Evolutionary conservation across 306 rosid species (phyloP), one percentile per base, ranked within the genome.

Genomic region (Trifolium fragiferum): DNA sequence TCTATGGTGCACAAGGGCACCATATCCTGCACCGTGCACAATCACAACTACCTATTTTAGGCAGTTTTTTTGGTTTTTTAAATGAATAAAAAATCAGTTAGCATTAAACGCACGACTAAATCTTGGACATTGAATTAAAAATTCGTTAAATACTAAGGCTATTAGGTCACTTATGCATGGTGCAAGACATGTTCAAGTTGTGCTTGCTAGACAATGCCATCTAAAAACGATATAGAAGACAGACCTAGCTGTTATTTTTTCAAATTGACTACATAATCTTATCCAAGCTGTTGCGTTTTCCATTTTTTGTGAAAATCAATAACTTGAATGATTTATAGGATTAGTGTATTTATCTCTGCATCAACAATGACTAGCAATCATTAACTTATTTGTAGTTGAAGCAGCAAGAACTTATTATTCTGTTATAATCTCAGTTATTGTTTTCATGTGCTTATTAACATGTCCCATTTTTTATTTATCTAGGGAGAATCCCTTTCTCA

Each of bases 401-500:
- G 75, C 68, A 68, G 79, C 54, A 25, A 40, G 73, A 68, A 25
- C 64, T 21, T 41, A 13, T 10, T 5, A 7, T 83, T 54, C 53
- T 27, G 16, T 30, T 74, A 11, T 13, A 11, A 6, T 49, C 54
- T 58, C 53, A 19, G 14, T 32, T 32, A 1, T 6, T 64, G 30
- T 7, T 67, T 75, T 32, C 49, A 63, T 54, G 51, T 74, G 32
- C 74, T 75, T 70, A 54, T 43, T 49, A 67, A 62, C 43, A 64
- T 66, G 68, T 68, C 25, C 23, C 43, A 47, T 76, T 37, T 74
- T 66, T 21, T 44, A 40, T 84, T 74, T 76, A 23, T 82, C 27
- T 88, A 95, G 99, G 99, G 84, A 90, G 99, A 86, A 85, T 92
- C 64, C 98, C 99, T 35, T 95, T 95, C 76, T 82, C 96, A 7